A percentile compares a stretch with the other conserved stretches of the same genome.
phyloP scores from a whole-genome alignment of 495 filamentous ascomycete species.

The Jackrogersella multiformis region DNA sequence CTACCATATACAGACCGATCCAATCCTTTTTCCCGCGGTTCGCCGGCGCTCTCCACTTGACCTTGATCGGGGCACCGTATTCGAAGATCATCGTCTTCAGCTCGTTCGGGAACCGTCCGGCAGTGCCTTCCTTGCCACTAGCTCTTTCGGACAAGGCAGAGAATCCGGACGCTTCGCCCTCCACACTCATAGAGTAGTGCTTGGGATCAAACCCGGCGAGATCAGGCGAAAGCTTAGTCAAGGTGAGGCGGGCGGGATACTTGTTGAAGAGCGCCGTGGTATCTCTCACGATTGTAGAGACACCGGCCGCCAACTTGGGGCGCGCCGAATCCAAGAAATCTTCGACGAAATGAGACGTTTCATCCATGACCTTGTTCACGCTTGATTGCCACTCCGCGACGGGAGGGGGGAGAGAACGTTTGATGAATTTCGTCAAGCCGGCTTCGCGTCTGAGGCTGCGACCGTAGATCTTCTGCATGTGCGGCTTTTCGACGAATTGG shows the following conservation, averaged over 20 bases:
- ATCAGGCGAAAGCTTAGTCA: slow-evolving; percentile 82
- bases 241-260: slow-evolving; percentile 87
- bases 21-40: slow-evolving; percentile 95
- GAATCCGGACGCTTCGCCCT: slow-evolving; percentile 67
- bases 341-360: slow-evolving; percentile 86
- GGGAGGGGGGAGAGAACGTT: slow-evolving; percentile 85
- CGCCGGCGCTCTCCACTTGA: slow-evolving; percentile 90
- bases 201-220: slow-evolving; percentile 84
- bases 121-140: slow-evolving; percentile 58
- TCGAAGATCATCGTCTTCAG: slow-evolving; percentile 81
- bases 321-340: slow-evolving; percentile 89
- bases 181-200: slow-evolving; percentile 80
- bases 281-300: slow-evolving; percentile 86
- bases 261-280: slow-evolving; percentile 87
- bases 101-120: slow-evolving; percentile 54
- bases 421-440: slow-evolving; percentile 88
- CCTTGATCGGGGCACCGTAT: slow-evolving; percentile 90
- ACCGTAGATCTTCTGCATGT: slow-evolving; percentile 99
- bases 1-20: slow-evolving; percentile 94
- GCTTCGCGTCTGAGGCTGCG: slow-evolving; percentile 83
- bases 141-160: slow-evolving; percentile 59
- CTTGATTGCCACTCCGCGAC: slow-evolving; percentile 76
- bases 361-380: slow-evolving; percentile 85
- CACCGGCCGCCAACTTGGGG: slow-evolving; percentile 85
- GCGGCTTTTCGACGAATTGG: slow-evolving; percentile 91